phyloP scores from a whole-genome alignment of 495 filamentous ascomycete species.

The Aspergillus steynii region DNA sequence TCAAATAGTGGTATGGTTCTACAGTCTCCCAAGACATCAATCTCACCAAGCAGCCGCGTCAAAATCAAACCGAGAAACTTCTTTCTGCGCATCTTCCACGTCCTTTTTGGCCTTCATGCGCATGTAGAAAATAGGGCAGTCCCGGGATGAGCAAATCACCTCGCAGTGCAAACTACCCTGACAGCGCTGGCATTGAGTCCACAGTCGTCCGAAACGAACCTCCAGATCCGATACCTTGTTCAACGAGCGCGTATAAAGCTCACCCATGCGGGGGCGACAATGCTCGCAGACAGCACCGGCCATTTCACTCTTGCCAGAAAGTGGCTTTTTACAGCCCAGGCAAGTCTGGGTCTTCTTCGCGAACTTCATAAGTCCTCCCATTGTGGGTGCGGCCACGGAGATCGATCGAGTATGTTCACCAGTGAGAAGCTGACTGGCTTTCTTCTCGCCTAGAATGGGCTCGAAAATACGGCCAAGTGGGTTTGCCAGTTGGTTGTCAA shows the following conservation, averaged over 20 bases:
- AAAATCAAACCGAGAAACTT: slow-evolving; percentile 85
- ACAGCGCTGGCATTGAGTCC: slow-evolving; percentile 98
- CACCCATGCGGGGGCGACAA: slow-evolving; percentile 80
- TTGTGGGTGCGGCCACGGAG: slow-evolving; percentile 80
- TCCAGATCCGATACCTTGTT: slow-evolving; percentile 87
- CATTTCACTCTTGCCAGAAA: slow-evolving; percentile 73
- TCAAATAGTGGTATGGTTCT: slow-evolving; percentile 1
- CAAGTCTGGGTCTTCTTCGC: slow-evolving; percentile 96
- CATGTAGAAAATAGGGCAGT: slow-evolving; percentile 99
- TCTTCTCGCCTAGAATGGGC: slow-evolving; percentile 90
- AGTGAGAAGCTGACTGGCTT: slow-evolving; percentile 75
- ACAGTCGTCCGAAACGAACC: slow-evolving; percentile 86
- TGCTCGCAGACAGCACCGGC: slow-evolving; percentile 85
- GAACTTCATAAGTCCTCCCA: slow-evolving; percentile 98
- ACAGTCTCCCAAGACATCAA: slow-evolving; percentile 13
- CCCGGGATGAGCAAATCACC: slow-evolving; percentile 92
- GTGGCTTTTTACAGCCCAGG: slow-evolving; percentile 97
- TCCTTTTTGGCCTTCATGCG: slow-evolving; percentile 99
- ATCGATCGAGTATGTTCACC: slow-evolving; percentile 93
- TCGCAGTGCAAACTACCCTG: slow-evolving; percentile 97
- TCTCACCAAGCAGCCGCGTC: slow-evolving; percentile 64
- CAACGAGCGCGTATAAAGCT: slow-evolving; percentile 90
- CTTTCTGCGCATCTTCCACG: slow-evolving; percentile 90
- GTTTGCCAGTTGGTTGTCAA: slow-evolving; percentile 97
- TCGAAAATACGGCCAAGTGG: slow-evolving; percentile 95